Evolutionary conservation across 148 eudicot genomes (phyloP), one percentile per base, ranked within the genome.

Genomic region (Hydrangea macrophylla): DNA sequence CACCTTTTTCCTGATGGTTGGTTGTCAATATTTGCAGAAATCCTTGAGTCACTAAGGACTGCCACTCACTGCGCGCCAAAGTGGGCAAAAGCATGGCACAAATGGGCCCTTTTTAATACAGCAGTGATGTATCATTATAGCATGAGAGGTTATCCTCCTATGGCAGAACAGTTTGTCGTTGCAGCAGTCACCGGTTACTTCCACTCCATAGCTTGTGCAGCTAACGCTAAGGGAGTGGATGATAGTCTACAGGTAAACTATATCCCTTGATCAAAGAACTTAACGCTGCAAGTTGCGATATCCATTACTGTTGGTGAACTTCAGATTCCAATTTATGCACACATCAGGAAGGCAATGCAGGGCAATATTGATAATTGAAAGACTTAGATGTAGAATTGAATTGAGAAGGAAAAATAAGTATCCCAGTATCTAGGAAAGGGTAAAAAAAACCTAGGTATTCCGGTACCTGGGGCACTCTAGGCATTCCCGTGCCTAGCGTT

Each of bases 131-230:
- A 97, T 18, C 90, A 88, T 81, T 89, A 95, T 78, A 89, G 92
- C 59, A 45, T 83, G 45, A 89, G 87, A 82, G 89, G 96, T 57
- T 76, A 62, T 27, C 83, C 88, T 27, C 69, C 62, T 66, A 73
- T 76, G 60, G 87, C 87, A 39, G 84, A 79, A 60, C 91, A 85
- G 78, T 91, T 72, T 80, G 99, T 95, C 69, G 99, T 89, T 65
- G 88, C 96, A 37, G 99, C 99, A 25, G 97, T 95, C 61, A 91
- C 85, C 56, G 99, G 99, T 53, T 95, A 89, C 72, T 95, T 90
- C 72, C 97, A 95, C 79, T 95, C 99, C 69, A 95, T 95, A 79
- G 97, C 97, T 68, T 95, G 93, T 81, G 92, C 85, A n/a, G 97
- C 99, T 40, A 86, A 85, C 76, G 80, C 93, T 50, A 91, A 95